A percentile compares a stretch with the other conserved stretches of the same genome.
These are phyloP conservation scores for Colletotrichum nymphaeae DNA, from an alignment of 2,329 filamentous ascomycete genomes.

Conservation along the genomic window DNA sequence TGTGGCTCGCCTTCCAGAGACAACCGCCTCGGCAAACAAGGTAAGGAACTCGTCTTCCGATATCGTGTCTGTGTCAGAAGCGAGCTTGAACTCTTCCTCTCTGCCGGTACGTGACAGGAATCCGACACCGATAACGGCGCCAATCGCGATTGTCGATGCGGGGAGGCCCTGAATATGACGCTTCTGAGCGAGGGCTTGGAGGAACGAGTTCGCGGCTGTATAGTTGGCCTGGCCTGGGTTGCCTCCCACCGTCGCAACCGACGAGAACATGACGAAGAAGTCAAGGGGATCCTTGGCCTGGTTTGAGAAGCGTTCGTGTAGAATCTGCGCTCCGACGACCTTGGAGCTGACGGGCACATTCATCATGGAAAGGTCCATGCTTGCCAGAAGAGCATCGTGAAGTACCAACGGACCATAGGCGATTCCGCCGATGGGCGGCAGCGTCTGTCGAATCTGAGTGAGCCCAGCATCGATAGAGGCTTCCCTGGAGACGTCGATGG, in stretches of 20 bases:
- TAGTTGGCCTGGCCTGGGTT: slow-evolving; percentile 56
- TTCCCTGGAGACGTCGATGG: slow-evolving; percentile 9
- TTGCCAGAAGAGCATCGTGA: slow-evolving; percentile 45
- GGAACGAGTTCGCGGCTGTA: slow-evolving; percentile 55
- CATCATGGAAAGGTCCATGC: slow-evolving; percentile 42
- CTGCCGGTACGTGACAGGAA: slow-evolving; percentile 45
- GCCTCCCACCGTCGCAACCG: slow-evolving; percentile 41
- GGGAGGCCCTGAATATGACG: slow-evolving; percentile 49
- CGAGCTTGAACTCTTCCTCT: slow-evolving; percentile 21
- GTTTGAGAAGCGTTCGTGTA: slow-evolving; percentile 44
- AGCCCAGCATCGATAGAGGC: slow-evolving; percentile 35
- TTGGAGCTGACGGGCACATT: slow-evolving; percentile 46
- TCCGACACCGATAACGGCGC: slow-evolving; percentile 53
- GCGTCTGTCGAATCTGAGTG: slow-evolving; percentile 27
- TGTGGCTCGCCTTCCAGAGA: slow-evolving; percentile 42
- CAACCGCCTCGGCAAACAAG: slow-evolving; percentile 54
- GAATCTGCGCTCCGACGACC: slow-evolving; percentile 44
- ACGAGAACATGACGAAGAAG: slow-evolving; percentile 51
- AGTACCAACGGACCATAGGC: slow-evolving; percentile 58
- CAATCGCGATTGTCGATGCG: slow-evolving; percentile 51
- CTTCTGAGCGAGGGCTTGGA: slow-evolving; percentile 49
- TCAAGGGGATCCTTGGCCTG: slow-evolving; percentile 40
- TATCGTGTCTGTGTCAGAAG: slow-evolving; percentile 28
- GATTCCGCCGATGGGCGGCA: slow-evolving; percentile 53
- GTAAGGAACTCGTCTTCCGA: slow-evolving; percentile 50